These are phyloP conservation scores for Marasmius sp. DNA, from an alignment of 1,284 basidiomycete species.

Conservation along the genomic window DNA sequence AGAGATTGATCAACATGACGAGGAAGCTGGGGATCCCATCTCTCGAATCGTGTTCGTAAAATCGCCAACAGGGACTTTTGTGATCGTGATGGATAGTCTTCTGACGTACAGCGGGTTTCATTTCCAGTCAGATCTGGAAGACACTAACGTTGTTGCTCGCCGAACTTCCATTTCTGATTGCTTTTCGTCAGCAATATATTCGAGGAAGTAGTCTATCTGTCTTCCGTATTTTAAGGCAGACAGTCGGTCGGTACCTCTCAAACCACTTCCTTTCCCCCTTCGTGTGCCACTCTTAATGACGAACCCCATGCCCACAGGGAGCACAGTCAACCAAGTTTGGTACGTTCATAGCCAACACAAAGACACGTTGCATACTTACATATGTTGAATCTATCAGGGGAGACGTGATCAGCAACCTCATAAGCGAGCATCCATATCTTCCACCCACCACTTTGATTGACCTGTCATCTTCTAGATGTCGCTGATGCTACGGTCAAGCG, in stretches of 20 bases:
- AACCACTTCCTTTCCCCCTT: constrained; percentile 37
- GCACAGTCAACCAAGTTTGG: constrained; percentile 63
- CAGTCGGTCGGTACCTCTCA: neutral
- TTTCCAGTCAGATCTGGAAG: constrained; percentile 20
- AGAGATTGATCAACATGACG: neutral
- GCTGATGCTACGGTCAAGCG: constrained; percentile 61
- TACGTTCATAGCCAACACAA: constrained; percentile 30
- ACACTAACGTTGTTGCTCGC: constrained; percentile 32
- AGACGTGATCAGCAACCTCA: constrained; percentile 56
- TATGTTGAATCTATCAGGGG: constrained; percentile 44
- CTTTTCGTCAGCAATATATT: constrained; percentile 47
- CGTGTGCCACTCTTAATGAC: constrained; percentile 47
- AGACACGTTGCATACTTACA: constrained; percentile 15
- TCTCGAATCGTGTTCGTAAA: constrained; percentile 9
- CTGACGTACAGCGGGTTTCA: constrained; percentile 18
- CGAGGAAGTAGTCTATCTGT: constrained; percentile 32
- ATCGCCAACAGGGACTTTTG: constrained; percentile 18
- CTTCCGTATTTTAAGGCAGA: constrained; percentile 34
- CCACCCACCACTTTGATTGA: constrained; percentile 12
- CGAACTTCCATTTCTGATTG: constrained; percentile 40
- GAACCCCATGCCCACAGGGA: constrained; percentile 41
- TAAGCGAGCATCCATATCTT: constrained; percentile 39
- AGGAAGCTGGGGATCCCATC: neutral
- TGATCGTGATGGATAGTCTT: constrained; percentile 21
- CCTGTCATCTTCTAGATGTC: constrained; percentile 43